Conservation (phyloP, 352 stramenopile species). For the Pythium myriotylum region DNA sequence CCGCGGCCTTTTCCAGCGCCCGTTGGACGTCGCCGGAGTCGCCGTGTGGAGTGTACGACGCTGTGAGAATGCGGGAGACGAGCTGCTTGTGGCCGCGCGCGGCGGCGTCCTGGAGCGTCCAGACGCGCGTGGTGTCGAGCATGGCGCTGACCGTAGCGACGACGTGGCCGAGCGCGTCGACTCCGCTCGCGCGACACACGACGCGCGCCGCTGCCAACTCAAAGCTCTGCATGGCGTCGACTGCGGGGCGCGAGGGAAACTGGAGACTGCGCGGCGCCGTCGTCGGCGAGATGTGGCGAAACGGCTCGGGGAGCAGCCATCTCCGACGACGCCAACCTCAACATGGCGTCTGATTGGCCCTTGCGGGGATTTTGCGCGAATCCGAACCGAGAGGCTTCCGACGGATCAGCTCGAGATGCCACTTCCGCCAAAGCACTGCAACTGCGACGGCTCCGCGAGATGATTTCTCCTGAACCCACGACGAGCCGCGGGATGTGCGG, state of each 20-base stretch:
- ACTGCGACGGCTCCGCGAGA: too few relatives aligned
- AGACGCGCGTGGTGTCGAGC: conserved; percentile 16
- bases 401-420: neutral
- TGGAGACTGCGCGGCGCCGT: neutral
- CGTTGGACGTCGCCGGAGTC: conserved; percentile 6
- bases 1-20: conserved; percentile 5
- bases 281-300: neutral
- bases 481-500: too few relatives aligned
- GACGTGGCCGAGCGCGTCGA: conserved; percentile 21
- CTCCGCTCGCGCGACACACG: conserved; percentile 19
- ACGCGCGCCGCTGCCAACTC: conserved; percentile 6
- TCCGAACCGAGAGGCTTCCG: neutral
- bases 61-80: conserved; percentile 9
- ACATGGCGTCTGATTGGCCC: conserved; percentile 6
- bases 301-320: neutral
- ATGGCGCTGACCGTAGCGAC: conserved; percentile 18
- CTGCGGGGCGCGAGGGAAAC: too few relatives aligned
- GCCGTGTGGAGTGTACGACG: neutral
- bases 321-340: conserved; percentile 9
- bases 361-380: neutral
- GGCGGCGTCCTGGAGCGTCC: conserved; percentile 16
- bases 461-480: too few relatives aligned
- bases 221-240: neutral
- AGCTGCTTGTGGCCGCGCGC: conserved; percentile 8
- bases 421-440: neutral